Conservation (phyloP, 345 rosid genomes). For the Limnanthes douglasii region DNA sequence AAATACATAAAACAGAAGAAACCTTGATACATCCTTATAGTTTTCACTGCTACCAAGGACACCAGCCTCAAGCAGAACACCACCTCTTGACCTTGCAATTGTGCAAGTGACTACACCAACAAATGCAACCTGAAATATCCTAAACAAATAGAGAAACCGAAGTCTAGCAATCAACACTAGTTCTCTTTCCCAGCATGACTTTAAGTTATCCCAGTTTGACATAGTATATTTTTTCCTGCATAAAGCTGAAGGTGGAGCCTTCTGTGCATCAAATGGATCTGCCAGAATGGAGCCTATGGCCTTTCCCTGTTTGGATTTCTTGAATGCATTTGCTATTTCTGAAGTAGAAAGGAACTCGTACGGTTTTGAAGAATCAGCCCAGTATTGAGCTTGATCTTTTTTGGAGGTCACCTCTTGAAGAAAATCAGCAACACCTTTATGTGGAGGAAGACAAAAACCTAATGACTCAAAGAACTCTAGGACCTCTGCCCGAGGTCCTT, state of each 20-base stretch:
- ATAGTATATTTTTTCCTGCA: conserved; percentile 51
- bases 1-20: too few relatives aligned
- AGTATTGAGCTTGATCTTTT: conserved; percentile 95
- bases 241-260: conserved; percentile 39
- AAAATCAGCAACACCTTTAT: conserved; percentile 91
- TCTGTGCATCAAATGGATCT: conserved; percentile 34
- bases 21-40: too few relatives aligned
- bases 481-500: conserved; percentile 69
- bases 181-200: conserved; percentile 54
- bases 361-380: conserved; percentile 75
- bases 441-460: conserved; percentile 66
- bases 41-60: too few relatives aligned
- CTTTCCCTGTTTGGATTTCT: conserved; percentile 41
- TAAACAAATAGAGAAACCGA: conserved; percentile 56
- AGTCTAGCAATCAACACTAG: conserved; percentile 49
- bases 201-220: conserved; percentile 63
- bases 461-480: conserved; percentile 72
- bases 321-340: conserved; percentile 63
- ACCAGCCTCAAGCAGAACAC: too few relatives aligned
- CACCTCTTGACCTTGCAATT: too few relatives aligned
- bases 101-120: too few relatives aligned
- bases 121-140: conserved; percentile 91
- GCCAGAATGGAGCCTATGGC: conserved; percentile 31
- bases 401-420: conserved; percentile 95
- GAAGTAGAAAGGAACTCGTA: conserved; percentile 44